Evolutionary conservation across 345 rosid genomes (phyloP), one percentile per base, ranked within the genome.

Genomic region (Eucalyptus regnans): DNA sequence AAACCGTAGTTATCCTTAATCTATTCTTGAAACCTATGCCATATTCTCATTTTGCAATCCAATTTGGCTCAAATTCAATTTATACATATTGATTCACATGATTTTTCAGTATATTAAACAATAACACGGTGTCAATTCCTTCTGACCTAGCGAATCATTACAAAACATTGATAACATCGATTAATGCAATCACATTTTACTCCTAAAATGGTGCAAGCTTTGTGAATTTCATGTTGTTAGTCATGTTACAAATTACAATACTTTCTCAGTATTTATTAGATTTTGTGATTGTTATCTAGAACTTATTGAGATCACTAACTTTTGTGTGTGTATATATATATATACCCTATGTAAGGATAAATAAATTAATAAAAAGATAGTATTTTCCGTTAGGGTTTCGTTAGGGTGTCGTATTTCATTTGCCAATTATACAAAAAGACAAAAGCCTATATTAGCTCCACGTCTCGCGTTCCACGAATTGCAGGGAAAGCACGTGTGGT

Each of bases 141-240:
- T 37, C 4, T 3, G 4, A 31, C 4, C 80, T 5, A 9, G 1
- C 1, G 2, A 37, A 18, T 18, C 8, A 18, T 3, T 37, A 71
- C 1, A 9, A 18, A 17, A 9, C 25, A 37, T 33, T 1, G 3
- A 71, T 33, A 17, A 71, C 2, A 33, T 33, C 1, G 0, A 16
- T 68, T 68, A 17, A 0, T 71, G 3, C 2, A 0, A 0, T 37
- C 13, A 4, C 25, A 37, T 71, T 71, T 37, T 5, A 71, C 46
- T 18, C 13, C 20, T 71, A 37, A 18, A 20, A 17, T 0, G 27
- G 81, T 9, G 27, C 4, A 71, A 43, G 25, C 15, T 71, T 37
- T 71, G 27, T 37, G 4, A 71, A 71, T 37, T 37, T 9, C 7
- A 37, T 9, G 3, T 3, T 3, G 27, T 5, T 5, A 18, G 25